Percentiles rank a stretch among this genome's conserved stretches.
phyloP scores from a whole-genome alignment of 164 flowering plant genomes.

The Annona squamosa region DNA sequence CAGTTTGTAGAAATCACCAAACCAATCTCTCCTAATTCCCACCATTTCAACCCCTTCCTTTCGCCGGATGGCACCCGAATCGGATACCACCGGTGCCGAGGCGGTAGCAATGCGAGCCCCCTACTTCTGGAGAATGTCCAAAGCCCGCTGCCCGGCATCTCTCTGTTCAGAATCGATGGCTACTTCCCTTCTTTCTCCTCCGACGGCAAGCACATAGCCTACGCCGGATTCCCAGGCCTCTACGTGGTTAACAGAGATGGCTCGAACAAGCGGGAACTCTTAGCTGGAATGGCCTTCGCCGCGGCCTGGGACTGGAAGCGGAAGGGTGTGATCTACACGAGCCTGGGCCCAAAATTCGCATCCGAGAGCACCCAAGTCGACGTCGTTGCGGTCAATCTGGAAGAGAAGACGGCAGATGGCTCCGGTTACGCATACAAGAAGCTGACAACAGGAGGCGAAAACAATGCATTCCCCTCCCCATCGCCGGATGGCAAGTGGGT shows the following conservation, averaged over 20 bases:
- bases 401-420: slow-evolving; percentile 18
- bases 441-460: slow-evolving; percentile 51
- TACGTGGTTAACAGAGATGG: slow-evolving; percentile 71
- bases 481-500: slow-evolving; percentile 86
- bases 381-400: slow-evolving; percentile 45
- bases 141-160: slow-evolving; percentile 34
- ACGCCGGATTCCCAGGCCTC: slow-evolving; percentile 52
- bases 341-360: slow-evolving; percentile 61
- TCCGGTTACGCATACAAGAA: slow-evolving; percentile 15
- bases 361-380: slow-evolving; percentile 57
- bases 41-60: slow-evolving; percentile 78
- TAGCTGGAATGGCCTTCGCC: slow-evolving; percentile 40
- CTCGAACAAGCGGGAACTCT: slow-evolving; percentile 39
- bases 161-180: slow-evolving; percentile 67
- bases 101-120: slow-evolving; percentile 7
- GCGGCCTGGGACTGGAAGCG: slow-evolving; percentile 75
- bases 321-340: slow-evolving; percentile 61
- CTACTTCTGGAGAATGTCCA: slow-evolving; percentile 48
- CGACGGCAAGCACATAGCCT: slow-evolving; percentile 60
- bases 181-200: slow-evolving; percentile 86
- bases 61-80: slow-evolving; percentile 49
- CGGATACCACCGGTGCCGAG: slow-evolving; percentile 78
- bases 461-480: slow-evolving; percentile 81
- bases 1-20: slow-evolving; percentile 56
- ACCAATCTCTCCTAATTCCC: slow-evolving; percentile 42